Evolutionary conservation across 805 yeast genomes (phyloP).

Genomic region (Wickerhamomyces hampshirensis): DNA sequence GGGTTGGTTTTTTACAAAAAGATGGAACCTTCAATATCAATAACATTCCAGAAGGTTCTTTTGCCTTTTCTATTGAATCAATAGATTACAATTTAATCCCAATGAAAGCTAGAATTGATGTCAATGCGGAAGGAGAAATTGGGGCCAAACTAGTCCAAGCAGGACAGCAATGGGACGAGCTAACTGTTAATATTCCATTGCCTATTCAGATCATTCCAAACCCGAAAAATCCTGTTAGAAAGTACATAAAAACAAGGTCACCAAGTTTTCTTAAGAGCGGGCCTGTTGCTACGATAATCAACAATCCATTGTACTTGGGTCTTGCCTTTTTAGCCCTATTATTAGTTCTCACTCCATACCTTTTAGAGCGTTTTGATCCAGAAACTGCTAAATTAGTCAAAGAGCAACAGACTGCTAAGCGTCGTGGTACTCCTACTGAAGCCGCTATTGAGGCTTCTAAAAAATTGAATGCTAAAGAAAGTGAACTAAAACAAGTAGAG

Average conservation of each 20-base stretch:
- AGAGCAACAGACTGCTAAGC: slow-evolving; percentile 20
- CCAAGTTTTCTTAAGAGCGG: slow-evolving; percentile 31
- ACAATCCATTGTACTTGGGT: slow-evolving; percentile 33
- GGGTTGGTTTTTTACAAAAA: slow-evolving; percentile 5
- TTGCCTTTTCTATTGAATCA: slow-evolving; percentile 15
- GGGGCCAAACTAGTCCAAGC: slow-evolving; percentile 11
- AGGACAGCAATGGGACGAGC: slow-evolving; percentile 9
- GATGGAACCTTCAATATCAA: slow-evolving; percentile 15
- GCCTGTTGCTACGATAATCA: slow-evolving; percentile 31
- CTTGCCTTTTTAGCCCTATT: slow-evolving; percentile 26
- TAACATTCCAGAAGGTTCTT: slow-evolving; percentile 16
- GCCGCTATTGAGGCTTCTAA: slow-evolving; percentile 6
- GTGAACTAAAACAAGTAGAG: slow-evolving; percentile 1
- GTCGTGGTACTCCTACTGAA: slow-evolving; percentile 2
- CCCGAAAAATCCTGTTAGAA: slow-evolving; percentile 27
- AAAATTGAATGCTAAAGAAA: not conserved
- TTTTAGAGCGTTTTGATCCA: slow-evolving; percentile 37
- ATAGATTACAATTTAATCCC: slow-evolving; percentile 21
- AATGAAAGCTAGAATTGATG: slow-evolving; percentile 17
- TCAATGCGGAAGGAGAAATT: slow-evolving; percentile 10
- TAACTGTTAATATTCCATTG: slow-evolving; percentile 5
- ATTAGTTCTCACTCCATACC: slow-evolving; percentile 27
- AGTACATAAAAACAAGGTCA: slow-evolving; percentile 29
- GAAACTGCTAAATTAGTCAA: slow-evolving; percentile 32
- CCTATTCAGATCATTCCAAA: slow-evolving; percentile 25